Base-by-base conservation (phyloP, 768 basidiomycete species). In the Amanita thiersii region DNA sequence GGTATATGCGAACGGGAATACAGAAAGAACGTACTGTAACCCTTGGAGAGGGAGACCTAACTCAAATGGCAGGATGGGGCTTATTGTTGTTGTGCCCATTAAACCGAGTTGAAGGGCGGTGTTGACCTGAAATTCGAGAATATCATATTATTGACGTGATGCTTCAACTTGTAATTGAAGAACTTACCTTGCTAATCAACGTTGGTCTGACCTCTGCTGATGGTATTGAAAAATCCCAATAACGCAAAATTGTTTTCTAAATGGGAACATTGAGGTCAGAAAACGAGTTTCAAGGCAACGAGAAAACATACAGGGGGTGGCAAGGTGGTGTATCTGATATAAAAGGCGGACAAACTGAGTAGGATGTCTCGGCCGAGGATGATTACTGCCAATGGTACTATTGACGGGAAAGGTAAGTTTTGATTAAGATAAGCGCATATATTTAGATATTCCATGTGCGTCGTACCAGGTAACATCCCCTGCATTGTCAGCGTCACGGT, bases 191-290 rank as follows among this genome's bases (percentile, higher is more conserved):
- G 69, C 90, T 94, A 38, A 99, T 92, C n/a, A 61, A 62, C 8
- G 96, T 98, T 0, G 94, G 94, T 21, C 77, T 77, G 9, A 98
- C 91, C 61, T 96, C 93, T 1, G 91, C 94, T 1, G 92, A 94
- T 1, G 96, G 91, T 38, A 96, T 79, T 7, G 87, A 86, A 48
- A 96, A 89, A 57, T 97, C 88, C 88, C 93, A 99, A 62, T 98
- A 99, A 24, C 96, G 78, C 18, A 66, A 58, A 55, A 90, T 84
- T 0, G 92, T 96, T 89, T 89, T 88, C 86, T 93, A 58, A 23
- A 31, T 32, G 12, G 43, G 31, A 51, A 29, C 32, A 39, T 19
- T 38, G 24, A 25, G 29, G 11, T 14, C 26, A 32, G 15, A 21
- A 17, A n/a, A 20, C 49, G 14, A 25, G 8, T 4, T 11, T 26